These are phyloP conservation scores for Aspergillus ibericus DNA, from an alignment of 2,329 filamentous ascomycete species.

Conservation along the genomic window DNA sequence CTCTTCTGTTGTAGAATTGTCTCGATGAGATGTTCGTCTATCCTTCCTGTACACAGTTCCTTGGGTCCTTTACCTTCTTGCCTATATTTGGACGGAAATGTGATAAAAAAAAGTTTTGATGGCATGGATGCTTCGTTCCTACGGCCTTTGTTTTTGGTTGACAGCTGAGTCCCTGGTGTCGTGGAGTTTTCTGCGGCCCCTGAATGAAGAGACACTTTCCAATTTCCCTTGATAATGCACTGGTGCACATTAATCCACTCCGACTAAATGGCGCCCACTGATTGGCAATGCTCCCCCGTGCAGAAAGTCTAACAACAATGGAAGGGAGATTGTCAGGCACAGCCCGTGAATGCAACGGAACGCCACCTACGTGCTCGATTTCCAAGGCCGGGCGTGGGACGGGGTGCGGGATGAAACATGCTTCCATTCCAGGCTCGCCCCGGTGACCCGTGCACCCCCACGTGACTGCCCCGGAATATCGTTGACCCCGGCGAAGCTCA, in stretches of 20 bases:
- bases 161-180: background rate
- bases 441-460: constrained; percentile 1
- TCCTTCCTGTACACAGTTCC: constrained; percentile 14
- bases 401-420: background rate
- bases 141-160: background rate
- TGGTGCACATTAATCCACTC: background rate
- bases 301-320: background rate
- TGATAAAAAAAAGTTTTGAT: constrained; percentile 7
- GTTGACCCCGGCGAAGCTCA: constrained; percentile 11
- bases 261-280: background rate
- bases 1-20: constrained; percentile 13
- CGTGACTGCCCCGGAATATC: constrained; percentile 13
- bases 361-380: background rate
- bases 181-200: background rate
- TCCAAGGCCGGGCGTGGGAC: background rate
- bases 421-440: background rate
- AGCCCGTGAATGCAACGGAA: background rate
- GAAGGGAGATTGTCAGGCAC: background rate
- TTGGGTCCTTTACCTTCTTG: constrained; percentile 5
- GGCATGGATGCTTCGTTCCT: background rate
- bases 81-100: constrained; percentile 1
- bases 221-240: background rate
- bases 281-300: background rate
- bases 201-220: background rate
- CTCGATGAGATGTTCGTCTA: constrained; percentile 8